Conservation (phyloP, 495 filamentous ascomycete species). For the Penicillium alfredii region DNA sequence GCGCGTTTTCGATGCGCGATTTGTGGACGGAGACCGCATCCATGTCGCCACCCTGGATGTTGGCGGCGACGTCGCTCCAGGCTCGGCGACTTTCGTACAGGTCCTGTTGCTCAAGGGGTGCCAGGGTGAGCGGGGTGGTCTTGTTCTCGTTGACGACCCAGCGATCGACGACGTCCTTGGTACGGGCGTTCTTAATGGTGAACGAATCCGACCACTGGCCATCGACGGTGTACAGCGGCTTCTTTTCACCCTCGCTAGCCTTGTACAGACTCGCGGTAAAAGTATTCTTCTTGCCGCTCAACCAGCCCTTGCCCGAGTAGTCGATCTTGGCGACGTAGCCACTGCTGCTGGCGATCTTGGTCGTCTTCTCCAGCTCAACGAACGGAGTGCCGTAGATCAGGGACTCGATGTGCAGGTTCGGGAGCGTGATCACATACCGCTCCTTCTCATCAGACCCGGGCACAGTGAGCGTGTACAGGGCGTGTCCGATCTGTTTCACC, state of each 20-base stretch:
- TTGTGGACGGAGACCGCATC: conserved; percentile 74
- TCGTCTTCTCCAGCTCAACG: conserved; percentile 77
- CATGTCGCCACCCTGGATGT: conserved; percentile 76
- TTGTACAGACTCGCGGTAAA: conserved; percentile 77
- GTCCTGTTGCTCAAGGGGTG: conserved; percentile 75
- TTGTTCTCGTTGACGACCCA: conserved; percentile 59
- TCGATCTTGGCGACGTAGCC: conserved; percentile 91
- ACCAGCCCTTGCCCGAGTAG: conserved; percentile 88
- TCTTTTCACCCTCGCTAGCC: conserved; percentile 64
- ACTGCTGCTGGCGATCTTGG: conserved; percentile 76
- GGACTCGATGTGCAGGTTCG: conserved; percentile 87
- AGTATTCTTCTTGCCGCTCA: conserved; percentile 91
- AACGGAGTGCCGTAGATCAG: conserved; percentile 87
- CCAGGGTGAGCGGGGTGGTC: conserved; percentile 64
- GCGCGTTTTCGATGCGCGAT: conserved; percentile 82
- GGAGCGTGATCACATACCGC: conserved; percentile 85
- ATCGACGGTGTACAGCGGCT: conserved; percentile 75
- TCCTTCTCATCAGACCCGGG: conserved; percentile 54
- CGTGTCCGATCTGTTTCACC: conserved; percentile 94
- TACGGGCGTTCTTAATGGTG: conserved; percentile 64
- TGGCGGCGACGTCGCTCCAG: conserved; percentile 77
- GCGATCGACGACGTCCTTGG: conserved; percentile 62
- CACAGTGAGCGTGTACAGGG: conserved; percentile 68
- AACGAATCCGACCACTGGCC: conserved; percentile 91
- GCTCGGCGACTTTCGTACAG: conserved; percentile 81